Evolutionary conservation across 345 rosid species (phyloP).

Genomic region (Raphanus raphanistrum): DNA sequence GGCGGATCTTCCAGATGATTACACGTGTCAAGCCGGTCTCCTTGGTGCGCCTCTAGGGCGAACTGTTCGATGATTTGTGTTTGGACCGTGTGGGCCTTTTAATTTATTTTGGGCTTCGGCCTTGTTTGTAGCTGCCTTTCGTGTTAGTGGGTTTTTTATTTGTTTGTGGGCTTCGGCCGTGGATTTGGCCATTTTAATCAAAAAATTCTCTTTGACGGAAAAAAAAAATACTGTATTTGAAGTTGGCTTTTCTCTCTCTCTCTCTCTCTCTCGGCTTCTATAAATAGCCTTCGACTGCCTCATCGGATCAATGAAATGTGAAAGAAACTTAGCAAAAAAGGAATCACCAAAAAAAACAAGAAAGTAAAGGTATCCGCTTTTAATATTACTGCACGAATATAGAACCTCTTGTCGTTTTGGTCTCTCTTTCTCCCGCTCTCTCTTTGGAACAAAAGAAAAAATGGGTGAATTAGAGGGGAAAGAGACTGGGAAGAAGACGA

Average conservation of each 20-base stretch:
- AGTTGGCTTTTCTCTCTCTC: background rate
- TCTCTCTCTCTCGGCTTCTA: constrained; percentile 13
- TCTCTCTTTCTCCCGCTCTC: background rate
- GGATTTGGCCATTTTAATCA: no score
- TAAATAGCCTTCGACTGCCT: constrained; percentile 14
- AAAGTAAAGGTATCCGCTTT: background rate
- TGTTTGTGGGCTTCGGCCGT: no score
- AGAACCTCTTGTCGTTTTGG: constrained; percentile 15
- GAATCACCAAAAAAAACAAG: background rate
- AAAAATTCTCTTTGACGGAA: no score
- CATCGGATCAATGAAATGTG: constrained; percentile 4
- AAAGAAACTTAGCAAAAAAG: constrained; percentile 6
- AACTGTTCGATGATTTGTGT: no score
- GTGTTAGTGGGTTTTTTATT: no score
- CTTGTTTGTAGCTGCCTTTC: no score
- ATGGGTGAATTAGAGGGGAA: constrained; percentile 36
- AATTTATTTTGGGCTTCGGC: no score
- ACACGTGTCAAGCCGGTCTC: no score
- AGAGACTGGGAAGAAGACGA: constrained; percentile 30
- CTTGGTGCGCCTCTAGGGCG: no score
- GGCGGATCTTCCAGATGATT: no score
- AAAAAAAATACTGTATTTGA: background rate
- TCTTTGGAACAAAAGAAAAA: background rate
- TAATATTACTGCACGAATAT: constrained; percentile 7
- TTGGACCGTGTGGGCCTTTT: no score